A percentile compares a stretch with the other conserved stretches of the same genome.
Evolutionary conservation across 306 rosid species (phyloP).

Genomic region (Trifolium dubium): DNA sequence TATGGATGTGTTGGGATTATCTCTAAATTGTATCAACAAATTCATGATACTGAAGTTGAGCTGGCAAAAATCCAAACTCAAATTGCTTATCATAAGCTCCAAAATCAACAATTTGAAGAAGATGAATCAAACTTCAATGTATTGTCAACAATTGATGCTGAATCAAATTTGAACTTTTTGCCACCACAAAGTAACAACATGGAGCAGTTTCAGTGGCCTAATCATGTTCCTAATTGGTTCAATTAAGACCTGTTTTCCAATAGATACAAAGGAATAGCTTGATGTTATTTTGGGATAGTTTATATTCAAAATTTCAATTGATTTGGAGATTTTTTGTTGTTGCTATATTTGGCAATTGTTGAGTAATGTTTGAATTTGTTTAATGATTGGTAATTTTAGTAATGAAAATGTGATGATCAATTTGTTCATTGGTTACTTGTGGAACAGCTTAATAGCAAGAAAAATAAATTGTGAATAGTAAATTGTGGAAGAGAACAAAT

Average conservation of each 20-base stretch:
- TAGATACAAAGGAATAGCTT: background rate
- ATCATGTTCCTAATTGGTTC: slow-evolving; percentile 39
- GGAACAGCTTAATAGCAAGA: too few species aligned
- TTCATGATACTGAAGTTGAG: slow-evolving; percentile 51
- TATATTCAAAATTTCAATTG: background rate
- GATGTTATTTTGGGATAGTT: slow-evolving; percentile 1
- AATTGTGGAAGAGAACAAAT: too few species aligned
- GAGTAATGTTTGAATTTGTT: background rate
- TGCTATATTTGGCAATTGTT: slow-evolving; percentile 1
- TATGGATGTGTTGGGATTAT: slow-evolving; percentile 73
- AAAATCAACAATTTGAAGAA: slow-evolving; percentile 26
- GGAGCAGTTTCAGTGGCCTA: slow-evolving; percentile 37
- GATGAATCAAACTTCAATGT: slow-evolving; percentile 31
- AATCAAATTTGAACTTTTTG: slow-evolving; percentile 18
- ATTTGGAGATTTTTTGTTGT: slow-evolving; percentile 7
- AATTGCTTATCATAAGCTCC: slow-evolving; percentile 44
- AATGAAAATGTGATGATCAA: slow-evolving; percentile 11
- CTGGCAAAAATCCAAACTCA: slow-evolving; percentile 61
- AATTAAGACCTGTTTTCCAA: slow-evolving; percentile 3
- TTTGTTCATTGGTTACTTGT: background rate
- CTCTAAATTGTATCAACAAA: slow-evolving; percentile 57
- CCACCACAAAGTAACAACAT: slow-evolving; percentile 36
- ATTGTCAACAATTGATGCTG: background rate
- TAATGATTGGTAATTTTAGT: background rate
- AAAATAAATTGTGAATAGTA: too few species aligned